Base-by-base conservation (phyloP, 2,329 filamentous ascomycete genomes). In the Penicillium sp. region DNA sequence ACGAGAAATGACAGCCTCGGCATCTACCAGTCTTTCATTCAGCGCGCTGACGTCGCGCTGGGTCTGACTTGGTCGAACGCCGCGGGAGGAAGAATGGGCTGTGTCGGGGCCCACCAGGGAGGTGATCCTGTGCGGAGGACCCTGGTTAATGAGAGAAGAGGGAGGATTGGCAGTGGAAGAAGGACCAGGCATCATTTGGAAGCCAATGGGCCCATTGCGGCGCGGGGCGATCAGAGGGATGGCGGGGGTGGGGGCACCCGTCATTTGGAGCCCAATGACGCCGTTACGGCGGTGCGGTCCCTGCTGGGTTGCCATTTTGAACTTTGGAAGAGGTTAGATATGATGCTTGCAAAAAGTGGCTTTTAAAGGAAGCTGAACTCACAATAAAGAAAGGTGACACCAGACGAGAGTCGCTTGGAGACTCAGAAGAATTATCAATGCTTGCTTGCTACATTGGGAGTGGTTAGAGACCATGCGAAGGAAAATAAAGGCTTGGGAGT, bases 41-140 rank as follows among this genome's bases (percentile, higher is more conserved):
- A 47, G 12, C 7, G 41, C 17, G 42, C 2, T 47, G 6, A 29
- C 17, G 6, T 47, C 23, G 6, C 31, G 50, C 41, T 47, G 42
- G 4, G 13, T 0, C n/a, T 25, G 50, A 21, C 27, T 39, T 10
- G 23, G 13, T 23, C 13, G 31, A n/a, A 15, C 17, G 15, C 25
- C 8, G n/a, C 4, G 8, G 8, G 23, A 6, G n/a, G 38, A 19
- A 7, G 17, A n/a, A 36, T n/a, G 42, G 51, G 51, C 51, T 53
- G 42, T 53, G 51, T 21, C 42, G 41, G 51, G 51, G 51, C 51
- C 42, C 33, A 27, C 51, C 51, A 53, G 51, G 42, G 42, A 42
- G 51, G 31, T 13, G 25, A 13, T 53, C 43, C 51, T 21, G 51
- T 53, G 42, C 41, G 51, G 51, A 39, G 51, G 51, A 23, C 31